Base-by-base conservation (phyloP, 2,329 filamentous ascomycete genomes). In the Fusarium metavorans region DNA sequence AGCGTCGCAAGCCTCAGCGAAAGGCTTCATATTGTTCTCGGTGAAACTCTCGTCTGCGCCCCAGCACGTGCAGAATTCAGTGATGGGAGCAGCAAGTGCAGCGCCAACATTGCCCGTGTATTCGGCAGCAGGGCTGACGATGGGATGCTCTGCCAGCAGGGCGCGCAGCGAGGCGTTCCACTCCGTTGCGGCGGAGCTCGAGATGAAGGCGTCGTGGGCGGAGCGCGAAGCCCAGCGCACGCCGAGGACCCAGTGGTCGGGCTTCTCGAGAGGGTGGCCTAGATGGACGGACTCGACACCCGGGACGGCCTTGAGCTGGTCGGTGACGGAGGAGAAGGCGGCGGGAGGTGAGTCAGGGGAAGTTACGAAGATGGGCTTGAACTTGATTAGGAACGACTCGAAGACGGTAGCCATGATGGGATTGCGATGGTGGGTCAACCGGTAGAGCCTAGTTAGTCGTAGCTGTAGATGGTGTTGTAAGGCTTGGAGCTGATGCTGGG, bases 161-260 rank as follows among this genome's bases (percentile, higher is more conserved):
- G 81, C 80, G 60, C 77, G 78, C 45, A 84, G 76, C 10, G 82
- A 82, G 43, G 82, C 81, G 20, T 84, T 80, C 77, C 84, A 85
- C 72, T 82, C 84, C 58, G 83, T 82, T 64, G 83, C 84, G 70
- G 79, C 82, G 30, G 83, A 81, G 8, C 83, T 85, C 67, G 81
- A 81, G 70, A 84, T 81, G 70, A 87, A 88, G 70, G 82, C 81
- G 67, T 80, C 75, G 73, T 83, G 79, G 56, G 81, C 81, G 39
- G 76, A 76, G 9, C 71, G 64, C 10, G 82, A 82, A 50, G 75
- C 68, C 84, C 84, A 85, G 64, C 79, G 78, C 32, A 83, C 76
- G 59, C 82, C 75, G 64, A 82, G 77, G 56, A 80, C 74, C 78
- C 80, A 83, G 37, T 70, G 76, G 25, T 75, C 74, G 9, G 82